A percentile compares a stretch with the other conserved stretches of the same genome.
Evolutionary conservation across 768 basidiomycete genomes (phyloP).

Genomic region (Xerocomus potaroensis): DNA sequence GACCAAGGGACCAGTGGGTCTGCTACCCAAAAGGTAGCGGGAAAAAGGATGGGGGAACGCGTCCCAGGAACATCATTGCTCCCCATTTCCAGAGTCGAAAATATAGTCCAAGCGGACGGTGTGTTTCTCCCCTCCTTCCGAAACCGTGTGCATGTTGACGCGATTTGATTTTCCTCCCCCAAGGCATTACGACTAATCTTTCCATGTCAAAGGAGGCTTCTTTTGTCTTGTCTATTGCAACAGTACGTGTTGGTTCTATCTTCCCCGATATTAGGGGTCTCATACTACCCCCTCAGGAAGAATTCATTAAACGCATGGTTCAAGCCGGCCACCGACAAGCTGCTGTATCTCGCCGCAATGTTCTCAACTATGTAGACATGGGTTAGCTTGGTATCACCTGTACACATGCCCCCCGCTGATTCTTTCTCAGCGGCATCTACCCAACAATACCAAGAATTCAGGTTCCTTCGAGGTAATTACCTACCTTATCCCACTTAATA

Average conservation of each 20-base stretch:
- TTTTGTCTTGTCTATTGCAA: conserved; percentile 71
- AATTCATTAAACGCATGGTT: conserved; percentile 75
- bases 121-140: conserved; percentile 23
- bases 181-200: conserved; percentile 57
- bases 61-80: conserved; percentile 63
- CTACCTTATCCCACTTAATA: neutral
- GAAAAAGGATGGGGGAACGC: conserved; percentile 37
- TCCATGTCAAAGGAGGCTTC: conserved; percentile 72
- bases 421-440: conserved; percentile 48
- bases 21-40: conserved; percentile 24
- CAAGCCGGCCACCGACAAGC: conserved; percentile 69
- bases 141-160: conserved; percentile 11
- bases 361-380: conserved; percentile 69
- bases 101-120: conserved; percentile 79
- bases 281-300: conserved; percentile 53
- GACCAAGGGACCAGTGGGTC: conserved; percentile 27
- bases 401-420: conserved; percentile 4
- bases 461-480: conserved; percentile 62
- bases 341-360: conserved; percentile 49
- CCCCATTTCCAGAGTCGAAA: conserved; percentile 64
- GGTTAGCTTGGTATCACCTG: conserved; percentile 41
- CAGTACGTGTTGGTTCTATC: conserved; percentile 41
- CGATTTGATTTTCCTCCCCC: conserved; percentile 9
- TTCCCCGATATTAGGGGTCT: conserved; percentile 10
- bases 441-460: conserved; percentile 62